These are phyloP conservation scores for Colletotrichum lindemuthianum DNA, from an alignment of 2,329 filamentous ascomycete genomes.

Conservation along the genomic window DNA sequence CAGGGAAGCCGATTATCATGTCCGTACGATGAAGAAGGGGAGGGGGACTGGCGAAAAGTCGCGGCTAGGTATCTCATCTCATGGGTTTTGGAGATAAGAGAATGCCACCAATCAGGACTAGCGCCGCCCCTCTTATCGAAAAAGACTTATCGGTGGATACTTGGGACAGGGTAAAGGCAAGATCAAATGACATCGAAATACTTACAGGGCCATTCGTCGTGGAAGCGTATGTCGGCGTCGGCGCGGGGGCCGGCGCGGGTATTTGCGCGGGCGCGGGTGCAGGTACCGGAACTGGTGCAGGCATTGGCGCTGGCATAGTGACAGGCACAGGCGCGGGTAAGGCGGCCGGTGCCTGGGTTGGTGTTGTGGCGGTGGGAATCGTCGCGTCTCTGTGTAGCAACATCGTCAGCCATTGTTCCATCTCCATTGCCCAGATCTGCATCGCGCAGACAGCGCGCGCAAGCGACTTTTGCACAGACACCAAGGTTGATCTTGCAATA, in stretches of 20 bases:
- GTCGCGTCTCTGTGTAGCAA: constrained; percentile 30
- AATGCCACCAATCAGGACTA: no score
- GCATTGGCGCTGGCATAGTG: constrained; percentile 3
- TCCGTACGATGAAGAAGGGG: no score
- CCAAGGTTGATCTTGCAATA: no score
- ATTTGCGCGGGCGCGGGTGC: constrained; percentile 3
- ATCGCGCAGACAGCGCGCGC: neutral
- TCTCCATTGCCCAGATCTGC: neutral
- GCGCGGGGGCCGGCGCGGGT: constrained; percentile 18
- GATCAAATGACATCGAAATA: neutral
- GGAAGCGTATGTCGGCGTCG: constrained; percentile 29
- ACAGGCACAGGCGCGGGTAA: constrained; percentile 23
- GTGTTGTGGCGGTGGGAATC: constrained; percentile 15
- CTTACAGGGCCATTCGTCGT: constrained; percentile 23
- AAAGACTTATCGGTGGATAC: neutral
- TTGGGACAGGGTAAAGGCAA: neutral
- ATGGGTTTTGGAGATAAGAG: no score
- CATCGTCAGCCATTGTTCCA: constrained; percentile 23
- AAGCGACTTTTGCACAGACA: neutral
- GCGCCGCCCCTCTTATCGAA: no score
- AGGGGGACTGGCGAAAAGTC: constrained; percentile 43
- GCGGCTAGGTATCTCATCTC: no score
- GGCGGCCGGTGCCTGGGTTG: constrained; percentile 18
- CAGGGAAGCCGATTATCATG: no score
- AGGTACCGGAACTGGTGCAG: constrained; percentile 20